Percentiles rank a stretch among this genome's conserved stretches.
Conservation (phyloP, 257 asterid species). For the Avicennia marina region DNA sequence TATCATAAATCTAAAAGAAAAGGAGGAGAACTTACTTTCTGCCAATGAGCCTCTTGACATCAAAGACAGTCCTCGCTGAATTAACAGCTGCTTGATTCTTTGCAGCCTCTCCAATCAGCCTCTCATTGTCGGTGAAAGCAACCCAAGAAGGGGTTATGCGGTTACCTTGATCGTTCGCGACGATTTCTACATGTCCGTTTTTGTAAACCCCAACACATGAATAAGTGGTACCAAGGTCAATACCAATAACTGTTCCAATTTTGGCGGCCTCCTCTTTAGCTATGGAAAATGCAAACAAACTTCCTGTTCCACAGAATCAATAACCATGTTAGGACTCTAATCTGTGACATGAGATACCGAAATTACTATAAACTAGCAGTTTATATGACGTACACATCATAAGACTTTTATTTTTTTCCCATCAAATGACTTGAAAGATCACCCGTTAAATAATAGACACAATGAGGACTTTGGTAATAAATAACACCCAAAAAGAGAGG, state of each 20-base stretch:
- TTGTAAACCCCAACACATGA: slow-evolving; percentile 98
- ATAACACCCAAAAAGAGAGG: no score
- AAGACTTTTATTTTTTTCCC: not conserved
- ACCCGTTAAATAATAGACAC: not conserved
- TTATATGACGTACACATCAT: not conserved
- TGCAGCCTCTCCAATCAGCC: slow-evolving; percentile 95
- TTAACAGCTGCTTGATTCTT: slow-evolving; percentile 93
- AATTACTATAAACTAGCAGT: not conserved
- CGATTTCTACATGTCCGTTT: slow-evolving; percentile 89
- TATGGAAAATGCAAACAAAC: slow-evolving; percentile 46
- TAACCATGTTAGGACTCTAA: not conserved
- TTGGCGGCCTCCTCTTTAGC: slow-evolving; percentile 78
- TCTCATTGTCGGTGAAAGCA: slow-evolving; percentile 78
- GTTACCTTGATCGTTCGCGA: slow-evolving; percentile 95
- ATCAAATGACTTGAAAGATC: not conserved
- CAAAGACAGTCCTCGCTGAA: slow-evolving; percentile 83
- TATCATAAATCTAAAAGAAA: not conserved
- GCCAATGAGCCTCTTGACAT: slow-evolving; percentile 94
- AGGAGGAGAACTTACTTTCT: slow-evolving; percentile 56
- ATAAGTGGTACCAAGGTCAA: slow-evolving; percentile 92
- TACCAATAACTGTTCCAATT: slow-evolving; percentile 87
- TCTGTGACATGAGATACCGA: not conserved
- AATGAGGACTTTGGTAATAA: no score
- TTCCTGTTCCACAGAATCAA: slow-evolving; percentile 41
- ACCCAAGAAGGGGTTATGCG: slow-evolving; percentile 98